Base-by-base conservation (phyloP, 164 flowering plant genomes). In the Cinnamomum chago region DNA sequence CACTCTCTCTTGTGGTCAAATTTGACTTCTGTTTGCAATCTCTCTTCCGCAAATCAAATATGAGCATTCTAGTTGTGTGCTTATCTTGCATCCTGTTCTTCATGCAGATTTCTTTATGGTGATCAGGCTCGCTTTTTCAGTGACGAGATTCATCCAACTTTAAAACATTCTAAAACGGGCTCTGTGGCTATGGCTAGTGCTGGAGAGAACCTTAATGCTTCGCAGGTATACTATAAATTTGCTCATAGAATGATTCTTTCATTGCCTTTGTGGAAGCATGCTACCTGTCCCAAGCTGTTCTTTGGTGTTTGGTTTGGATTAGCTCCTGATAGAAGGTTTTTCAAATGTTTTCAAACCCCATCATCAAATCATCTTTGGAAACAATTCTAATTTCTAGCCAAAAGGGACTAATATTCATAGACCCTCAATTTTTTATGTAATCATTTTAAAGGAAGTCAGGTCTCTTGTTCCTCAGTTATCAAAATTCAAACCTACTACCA, bases 161-260 rank as follows among this genome's bases (percentile, higher is more conserved):
- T 96, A 50, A 96, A 92, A 81, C 99, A 96, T 84, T 78, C 90
- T 23, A 94, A 92, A 81, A 90, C 77, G 0, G 99, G 99, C 10
- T 91, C 95, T 15, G 86, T 94, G 78, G 90, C 99, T 22, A 94
- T 96, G 99, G 97, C 97, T 68, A 96, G 94, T 84, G 99, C 90
- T 74, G 99, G 99, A 68, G 94, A 94, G 80, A 88, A 91, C 86
- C 86, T 91, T 12, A 96, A 96, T 90, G 99, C 99, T 72, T 96
- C 99, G 60, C 99, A 95, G 99, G 97, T 93, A 76, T 74, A 9
- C 51, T 12, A 11, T 3, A 40, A 20, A n/a, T 74, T 33, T 65
- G 28, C 50, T 35, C 47, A 25, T 22, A 35, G 7, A 55, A 68
- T 58, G 35, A 35, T 65, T 27, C 33, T 25, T 12, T 55, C 22